phyloP scores from a whole-genome alignment of 257 asterid genomes.

The Paraleonurus japonicus region DNA sequence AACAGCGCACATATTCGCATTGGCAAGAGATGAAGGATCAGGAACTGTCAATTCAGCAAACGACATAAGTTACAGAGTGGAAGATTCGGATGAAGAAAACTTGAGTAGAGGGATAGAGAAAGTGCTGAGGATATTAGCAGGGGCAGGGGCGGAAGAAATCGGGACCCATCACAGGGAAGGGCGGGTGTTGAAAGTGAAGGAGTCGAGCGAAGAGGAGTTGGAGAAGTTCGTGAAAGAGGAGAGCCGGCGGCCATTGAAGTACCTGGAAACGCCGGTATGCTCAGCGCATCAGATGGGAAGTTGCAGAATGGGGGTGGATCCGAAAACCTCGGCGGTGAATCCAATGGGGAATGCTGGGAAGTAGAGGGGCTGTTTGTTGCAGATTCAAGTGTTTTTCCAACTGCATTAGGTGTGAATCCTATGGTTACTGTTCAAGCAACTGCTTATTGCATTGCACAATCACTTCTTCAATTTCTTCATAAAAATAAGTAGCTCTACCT shows the following conservation, averaged over 20 bases:
- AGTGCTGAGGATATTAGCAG: conserved; percentile 59
- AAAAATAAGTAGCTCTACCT: conserved; percentile 1
- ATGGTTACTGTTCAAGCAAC: conserved; percentile 86
- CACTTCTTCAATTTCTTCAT: conserved; percentile 50
- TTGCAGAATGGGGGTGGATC: conserved; percentile 79
- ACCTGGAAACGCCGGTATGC: conserved; percentile 49
- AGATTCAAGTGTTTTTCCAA: conserved; percentile 86
- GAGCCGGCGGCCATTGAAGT: conserved; percentile 45
- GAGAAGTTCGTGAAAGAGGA: conserved; percentile 66
- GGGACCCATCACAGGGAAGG: conserved; percentile 70
- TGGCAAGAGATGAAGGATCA: conserved; percentile 71
- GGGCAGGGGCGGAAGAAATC: conserved; percentile 85
- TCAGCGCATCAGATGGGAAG: conserved; percentile 99
- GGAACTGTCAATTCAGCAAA: conserved; percentile 44
- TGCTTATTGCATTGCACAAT: conserved; percentile 77
- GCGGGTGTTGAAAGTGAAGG: conserved; percentile 48
- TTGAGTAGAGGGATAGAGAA: conserved; percentile 58
- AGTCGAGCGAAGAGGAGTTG: conserved; percentile 38
- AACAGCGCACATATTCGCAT: conserved; percentile 59
- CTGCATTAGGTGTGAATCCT: conserved; percentile 90
- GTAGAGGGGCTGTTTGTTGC: conserved; percentile 67
- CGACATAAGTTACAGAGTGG: conserved; percentile 48
- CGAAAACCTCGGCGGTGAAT: conserved; percentile 48
- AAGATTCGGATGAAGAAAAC: conserved; percentile 41
- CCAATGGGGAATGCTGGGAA: conserved; percentile 77